These are phyloP conservation scores for Fomitopsis palustris DNA, from an alignment of 1,284 basidiomycete genomes.

Conservation along the genomic window DNA sequence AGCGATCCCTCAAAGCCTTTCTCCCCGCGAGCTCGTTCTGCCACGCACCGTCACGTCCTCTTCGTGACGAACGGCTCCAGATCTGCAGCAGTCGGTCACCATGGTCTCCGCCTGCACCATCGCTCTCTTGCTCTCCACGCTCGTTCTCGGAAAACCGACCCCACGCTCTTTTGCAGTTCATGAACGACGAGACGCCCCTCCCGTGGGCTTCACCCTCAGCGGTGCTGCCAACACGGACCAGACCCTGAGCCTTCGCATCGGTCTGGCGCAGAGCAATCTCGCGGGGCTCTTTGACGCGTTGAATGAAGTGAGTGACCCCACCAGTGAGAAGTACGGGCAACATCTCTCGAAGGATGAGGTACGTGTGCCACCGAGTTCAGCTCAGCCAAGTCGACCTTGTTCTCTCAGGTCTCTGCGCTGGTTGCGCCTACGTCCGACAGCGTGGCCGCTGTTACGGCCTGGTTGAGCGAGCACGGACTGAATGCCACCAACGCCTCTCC, in stretches of 20 bases:
- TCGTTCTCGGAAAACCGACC: conserved; percentile 31
- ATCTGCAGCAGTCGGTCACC: conserved; percentile 19
- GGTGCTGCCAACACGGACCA: conserved; percentile 19
- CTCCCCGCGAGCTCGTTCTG: too few species aligned
- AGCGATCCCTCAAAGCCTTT: too few species aligned
- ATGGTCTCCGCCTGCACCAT: conserved; percentile 27
- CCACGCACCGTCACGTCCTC: conserved; percentile 11
- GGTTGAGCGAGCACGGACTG: conserved; percentile 35
- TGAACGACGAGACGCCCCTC: conserved; percentile 18
- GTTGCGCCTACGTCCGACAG: conserved; percentile 34
- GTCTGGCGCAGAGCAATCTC: conserved; percentile 20
- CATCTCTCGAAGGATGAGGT: conserved; percentile 27
- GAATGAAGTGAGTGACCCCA: conserved; percentile 25
- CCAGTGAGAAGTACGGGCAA: conserved; percentile 22
- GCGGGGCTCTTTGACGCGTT: conserved; percentile 21
- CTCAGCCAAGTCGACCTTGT: too few species aligned
- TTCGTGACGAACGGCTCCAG: conserved; percentile 14
- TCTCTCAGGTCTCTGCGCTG: conserved; percentile 33
- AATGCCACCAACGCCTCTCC: conserved; percentile 28
- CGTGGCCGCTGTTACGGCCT: conserved; percentile 32
- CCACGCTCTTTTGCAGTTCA: conserved; percentile 13
- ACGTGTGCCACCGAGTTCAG: neutral
- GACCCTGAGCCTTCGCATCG: conserved; percentile 21
- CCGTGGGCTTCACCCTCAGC: conserved; percentile 17
- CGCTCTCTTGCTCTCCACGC: conserved; percentile 32